Evolutionary conservation across 1,284 basidiomycete genomes (phyloP).

Genomic region (Irpex sp.): DNA sequence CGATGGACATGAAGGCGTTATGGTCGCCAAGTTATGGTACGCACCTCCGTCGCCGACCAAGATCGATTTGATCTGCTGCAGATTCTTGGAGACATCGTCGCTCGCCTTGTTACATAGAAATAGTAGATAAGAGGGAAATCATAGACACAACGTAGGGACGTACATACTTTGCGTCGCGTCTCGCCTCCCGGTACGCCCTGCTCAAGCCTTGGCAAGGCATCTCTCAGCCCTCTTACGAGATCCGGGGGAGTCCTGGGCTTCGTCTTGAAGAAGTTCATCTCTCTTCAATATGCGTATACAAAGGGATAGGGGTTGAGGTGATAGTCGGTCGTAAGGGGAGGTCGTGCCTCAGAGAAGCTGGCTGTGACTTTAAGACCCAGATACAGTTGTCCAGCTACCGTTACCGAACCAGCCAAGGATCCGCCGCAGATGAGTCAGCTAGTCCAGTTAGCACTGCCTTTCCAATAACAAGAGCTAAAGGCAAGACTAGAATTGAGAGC

Average conservation of each 20-base stretch:
- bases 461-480: neutral
- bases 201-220: slow-evolving; percentile 78
- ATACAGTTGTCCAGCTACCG: neutral
- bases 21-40: slow-evolving; percentile 20
- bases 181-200: slow-evolving; percentile 71
- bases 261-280: slow-evolving; percentile 95
- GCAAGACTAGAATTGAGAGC: neutral
- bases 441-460: neutral
- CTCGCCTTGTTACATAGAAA: slow-evolving; percentile 51
- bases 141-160: neutral
- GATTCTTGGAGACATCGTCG: slow-evolving; percentile 87
- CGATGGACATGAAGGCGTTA: neutral
- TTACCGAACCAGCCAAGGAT: neutral
- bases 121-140: neutral
- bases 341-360: neutral
- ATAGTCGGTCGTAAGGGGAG: neutral
- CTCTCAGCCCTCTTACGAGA: slow-evolving; percentile 75
- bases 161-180: slow-evolving; percentile 70
- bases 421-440: neutral
- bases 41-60: slow-evolving; percentile 85
- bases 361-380: neutral
- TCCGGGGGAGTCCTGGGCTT: slow-evolving; percentile 85
- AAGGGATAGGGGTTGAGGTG: neutral
- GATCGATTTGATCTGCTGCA: slow-evolving; percentile 86
- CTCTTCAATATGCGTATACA: neutral